Conservation (phyloP, 1,139 yeast species). For the Blastobotrys raffinosifermentans region DNA sequence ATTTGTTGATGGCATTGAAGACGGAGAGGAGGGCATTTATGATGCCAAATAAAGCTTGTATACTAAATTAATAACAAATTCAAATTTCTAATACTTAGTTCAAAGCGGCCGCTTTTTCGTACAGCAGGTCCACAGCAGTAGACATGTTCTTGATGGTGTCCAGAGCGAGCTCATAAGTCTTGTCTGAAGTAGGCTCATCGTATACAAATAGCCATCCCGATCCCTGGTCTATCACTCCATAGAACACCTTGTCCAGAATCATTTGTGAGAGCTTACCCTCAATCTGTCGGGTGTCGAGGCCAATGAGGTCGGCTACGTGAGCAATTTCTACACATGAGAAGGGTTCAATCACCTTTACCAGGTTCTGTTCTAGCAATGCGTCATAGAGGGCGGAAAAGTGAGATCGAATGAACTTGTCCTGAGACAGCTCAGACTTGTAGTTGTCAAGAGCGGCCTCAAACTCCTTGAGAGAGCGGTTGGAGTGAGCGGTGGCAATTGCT, state of each 20-base stretch:
- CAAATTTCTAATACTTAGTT: slow-evolving; percentile 29
- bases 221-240: slow-evolving; percentile 96
- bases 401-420: slow-evolving; percentile 83
- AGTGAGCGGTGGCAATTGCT: slow-evolving; percentile 83
- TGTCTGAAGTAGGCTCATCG: slow-evolving; percentile 84
- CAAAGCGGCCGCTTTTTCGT: slow-evolving; percentile 84
- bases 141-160: slow-evolving; percentile 85
- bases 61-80: not conserved
- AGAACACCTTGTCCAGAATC: slow-evolving; percentile 91
- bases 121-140: slow-evolving; percentile 80
- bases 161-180: slow-evolving; percentile 81
- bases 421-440: slow-evolving; percentile 69
- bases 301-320: slow-evolving; percentile 82
- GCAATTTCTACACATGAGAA: slow-evolving; percentile 90
- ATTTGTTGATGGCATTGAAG: slow-evolving; percentile 42
- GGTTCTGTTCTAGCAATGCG: slow-evolving; percentile 84
- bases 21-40: slow-evolving; percentile 27
- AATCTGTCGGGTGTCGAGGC: slow-evolving; percentile 80
- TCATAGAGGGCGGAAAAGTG: slow-evolving; percentile 93
- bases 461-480: slow-evolving; percentile 84
- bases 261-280: slow-evolving; percentile 94
- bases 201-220: slow-evolving; percentile 95
- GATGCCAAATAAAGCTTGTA: slow-evolving; percentile 4
- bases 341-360: slow-evolving; percentile 92
- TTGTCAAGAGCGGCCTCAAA: slow-evolving; percentile 73